phyloP scores from a whole-genome alignment of 2,329 filamentous ascomycete species.

The Diaporthe ilicicola region DNA sequence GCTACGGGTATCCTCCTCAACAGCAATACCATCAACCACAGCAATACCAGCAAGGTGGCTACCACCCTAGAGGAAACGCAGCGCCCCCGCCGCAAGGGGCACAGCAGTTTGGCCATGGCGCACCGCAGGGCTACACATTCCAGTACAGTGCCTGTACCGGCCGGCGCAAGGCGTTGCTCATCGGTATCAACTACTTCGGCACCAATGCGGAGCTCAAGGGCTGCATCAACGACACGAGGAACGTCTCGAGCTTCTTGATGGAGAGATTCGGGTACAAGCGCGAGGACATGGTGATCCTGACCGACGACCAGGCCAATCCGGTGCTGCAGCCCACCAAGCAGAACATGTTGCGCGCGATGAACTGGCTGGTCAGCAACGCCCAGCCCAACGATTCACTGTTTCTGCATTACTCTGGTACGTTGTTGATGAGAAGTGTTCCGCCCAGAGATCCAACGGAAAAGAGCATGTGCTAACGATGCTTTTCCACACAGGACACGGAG shows the following conservation, averaged over 20 bases:
- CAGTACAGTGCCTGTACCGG: conserved; percentile 81
- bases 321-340: conserved; percentile 77
- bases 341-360: conserved; percentile 79
- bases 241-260: conserved; percentile 76
- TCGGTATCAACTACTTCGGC: conserved; percentile 84
- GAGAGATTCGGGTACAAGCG: conserved; percentile 75
- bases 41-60: conserved; percentile 47
- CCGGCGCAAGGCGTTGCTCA: conserved; percentile 76
- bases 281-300: conserved; percentile 83
- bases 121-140: conserved; percentile 74
- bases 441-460: background rate
- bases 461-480: background rate
- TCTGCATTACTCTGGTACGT: conserved; percentile 75
- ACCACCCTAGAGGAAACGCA: conserved; percentile 47
- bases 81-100: conserved; percentile 57
- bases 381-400: conserved; percentile 80
- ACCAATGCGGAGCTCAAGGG: conserved; percentile 76
- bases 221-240: conserved; percentile 84
- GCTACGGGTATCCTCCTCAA: conserved; percentile 37
- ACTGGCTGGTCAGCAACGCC: conserved; percentile 77
- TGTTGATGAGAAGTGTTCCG: conserved; percentile 27
- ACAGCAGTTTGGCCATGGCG: conserved; percentile 73
- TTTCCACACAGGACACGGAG: conserved; percentile 69
- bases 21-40: conserved; percentile 42
- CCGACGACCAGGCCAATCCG: conserved; percentile 76